These are phyloP conservation scores for Fistulina hepatica DNA, from an alignment of 1,284 basidiomycete genomes.

Conservation along the genomic window DNA sequence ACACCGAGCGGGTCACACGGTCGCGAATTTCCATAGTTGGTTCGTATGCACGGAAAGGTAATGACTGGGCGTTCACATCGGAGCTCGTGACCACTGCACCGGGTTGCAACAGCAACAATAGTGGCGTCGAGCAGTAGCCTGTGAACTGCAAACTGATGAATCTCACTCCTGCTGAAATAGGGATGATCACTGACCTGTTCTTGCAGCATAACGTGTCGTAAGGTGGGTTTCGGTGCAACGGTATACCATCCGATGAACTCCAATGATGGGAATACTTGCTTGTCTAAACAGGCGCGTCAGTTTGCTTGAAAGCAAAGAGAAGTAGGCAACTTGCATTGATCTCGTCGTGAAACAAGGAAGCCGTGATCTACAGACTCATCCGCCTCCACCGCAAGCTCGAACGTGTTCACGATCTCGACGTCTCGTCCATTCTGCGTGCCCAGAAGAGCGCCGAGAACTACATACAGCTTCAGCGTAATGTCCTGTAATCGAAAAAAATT, in stretches of 20 bases:
- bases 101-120: constrained; percentile 64
- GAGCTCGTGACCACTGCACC: constrained; percentile 32
- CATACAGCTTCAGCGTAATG: constrained; percentile 1
- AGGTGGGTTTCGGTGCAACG: constrained; percentile 60
- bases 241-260: constrained; percentile 98
- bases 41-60: constrained; percentile 86
- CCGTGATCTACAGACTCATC: constrained; percentile 60
- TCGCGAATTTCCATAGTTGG: constrained; percentile 76
- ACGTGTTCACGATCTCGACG: constrained; percentile 93
- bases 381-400: constrained; percentile 69
- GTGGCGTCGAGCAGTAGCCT: constrained; percentile 61
- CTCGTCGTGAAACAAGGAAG: constrained; percentile 74
- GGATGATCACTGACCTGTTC: constrained; percentile 51
- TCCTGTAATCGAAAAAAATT: background rate
- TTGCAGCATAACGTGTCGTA: constrained; percentile 72
- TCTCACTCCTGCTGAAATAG: constrained; percentile 1
- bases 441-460: constrained; percentile 89
- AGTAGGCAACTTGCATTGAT: constrained; percentile 64
- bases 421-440: constrained; percentile 90
- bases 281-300: constrained; percentile 46
- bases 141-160: constrained; percentile 41
- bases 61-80: constrained; percentile 52
- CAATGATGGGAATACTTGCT: constrained; percentile 94
- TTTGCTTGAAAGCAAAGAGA: background rate
- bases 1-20: constrained; percentile 66